Conservation (phyloP, 148 eudicot species). For the Silene latifolia region DNA sequence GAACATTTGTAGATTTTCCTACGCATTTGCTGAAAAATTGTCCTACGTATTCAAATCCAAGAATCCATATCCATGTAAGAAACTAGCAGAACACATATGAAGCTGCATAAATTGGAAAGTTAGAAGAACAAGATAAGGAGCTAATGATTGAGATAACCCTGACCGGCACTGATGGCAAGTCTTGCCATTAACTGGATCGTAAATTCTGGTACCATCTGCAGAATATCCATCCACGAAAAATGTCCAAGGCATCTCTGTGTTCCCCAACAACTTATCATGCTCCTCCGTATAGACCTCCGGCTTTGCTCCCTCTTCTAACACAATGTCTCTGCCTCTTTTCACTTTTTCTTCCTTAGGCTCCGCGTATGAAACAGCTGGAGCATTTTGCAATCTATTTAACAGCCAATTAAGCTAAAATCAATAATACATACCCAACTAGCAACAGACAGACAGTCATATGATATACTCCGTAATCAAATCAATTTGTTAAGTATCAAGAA, state of each 20-base stretch:
- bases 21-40: background rate
- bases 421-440: background rate
- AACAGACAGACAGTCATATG: background rate
- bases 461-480: too few species aligned
- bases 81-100: background rate
- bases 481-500: too few species aligned
- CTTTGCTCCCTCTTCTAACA: conserved; percentile 52
- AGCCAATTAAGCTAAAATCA: background rate
- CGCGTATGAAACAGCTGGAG: conserved; percentile 55
- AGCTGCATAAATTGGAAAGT: background rate
- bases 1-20: background rate
- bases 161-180: conserved; percentile 99
- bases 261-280: conserved; percentile 80
- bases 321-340: conserved; percentile 20
- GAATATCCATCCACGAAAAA: conserved; percentile 79
- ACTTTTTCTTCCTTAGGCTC: conserved; percentile 51
- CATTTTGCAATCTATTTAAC: conserved; percentile 58
- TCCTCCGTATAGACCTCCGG: conserved; percentile 83
- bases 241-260: conserved; percentile 65
- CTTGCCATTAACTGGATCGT: conserved; percentile 69
- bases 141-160: background rate
- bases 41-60: background rate
- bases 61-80: background rate
- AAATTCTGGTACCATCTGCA: conserved; percentile 66
- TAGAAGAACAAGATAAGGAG: background rate